Evolutionary conservation across 495 filamentous ascomycete species (phyloP).

Genomic region (Trichocladium uniseriatum): DNA sequence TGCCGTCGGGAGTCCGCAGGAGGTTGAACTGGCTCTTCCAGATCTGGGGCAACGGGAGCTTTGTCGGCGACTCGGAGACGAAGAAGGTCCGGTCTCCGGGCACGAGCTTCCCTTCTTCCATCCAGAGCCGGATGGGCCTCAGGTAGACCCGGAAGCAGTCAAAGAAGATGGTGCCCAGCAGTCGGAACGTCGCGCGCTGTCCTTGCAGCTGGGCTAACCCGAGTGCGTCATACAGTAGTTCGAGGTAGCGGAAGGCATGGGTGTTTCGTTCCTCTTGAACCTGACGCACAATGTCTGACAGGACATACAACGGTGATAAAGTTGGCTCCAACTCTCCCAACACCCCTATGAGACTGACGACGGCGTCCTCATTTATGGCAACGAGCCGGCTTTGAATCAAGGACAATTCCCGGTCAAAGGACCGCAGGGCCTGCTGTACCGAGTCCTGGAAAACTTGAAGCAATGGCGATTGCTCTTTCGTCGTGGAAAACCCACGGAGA

Average conservation of each 20-base stretch:
- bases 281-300: constrained; percentile 42
- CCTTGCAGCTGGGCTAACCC: constrained; percentile 62
- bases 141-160: constrained; percentile 77
- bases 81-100: constrained; percentile 61
- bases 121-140: constrained; percentile 71
- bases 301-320: constrained; percentile 43
- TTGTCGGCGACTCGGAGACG: constrained; percentile 47
- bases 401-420: constrained; percentile 38
- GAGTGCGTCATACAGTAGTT: constrained; percentile 60
- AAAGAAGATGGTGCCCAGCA: constrained; percentile 62
- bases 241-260: constrained; percentile 53
- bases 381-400: constrained; percentile 38
- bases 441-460: constrained; percentile 43
- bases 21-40: constrained; percentile 73
- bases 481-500: constrained; percentile 26
- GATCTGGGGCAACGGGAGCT: constrained; percentile 51
- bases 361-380: constrained; percentile 32
- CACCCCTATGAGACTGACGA: constrained; percentile 53
- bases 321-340: constrained; percentile 48
- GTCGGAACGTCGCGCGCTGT: constrained; percentile 47
- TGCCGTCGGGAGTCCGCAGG: constrained; percentile 42
- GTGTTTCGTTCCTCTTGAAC: constrained; percentile 31
- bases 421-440: constrained; percentile 31
- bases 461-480: constrained; percentile 33
- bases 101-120: constrained; percentile 67